Evolutionary conservation across 192 early-diverging fungal genomes (phyloP).

Genomic region (Dissophora ornata): DNA sequence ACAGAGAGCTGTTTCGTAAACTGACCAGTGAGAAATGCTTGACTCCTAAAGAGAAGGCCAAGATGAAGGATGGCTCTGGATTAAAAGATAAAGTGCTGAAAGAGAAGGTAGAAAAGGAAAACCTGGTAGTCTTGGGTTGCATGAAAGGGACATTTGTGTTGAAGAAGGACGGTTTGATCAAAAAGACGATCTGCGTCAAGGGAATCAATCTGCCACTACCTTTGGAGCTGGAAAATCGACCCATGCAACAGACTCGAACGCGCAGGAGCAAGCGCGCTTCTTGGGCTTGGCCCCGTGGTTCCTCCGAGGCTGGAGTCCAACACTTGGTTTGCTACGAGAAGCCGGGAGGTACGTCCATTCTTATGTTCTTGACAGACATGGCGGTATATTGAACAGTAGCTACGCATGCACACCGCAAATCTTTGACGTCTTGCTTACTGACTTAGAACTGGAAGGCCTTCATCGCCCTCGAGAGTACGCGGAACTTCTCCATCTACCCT

Average conservation of each 20-base stretch:
- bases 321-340: constrained; percentile 44
- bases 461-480: constrained; percentile 38
- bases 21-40: constrained; percentile 33
- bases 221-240: background rate
- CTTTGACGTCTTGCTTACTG: background rate
- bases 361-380: too few species aligned
- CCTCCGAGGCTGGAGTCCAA: constrained; percentile 5
- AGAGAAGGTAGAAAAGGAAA: constrained; percentile 36
- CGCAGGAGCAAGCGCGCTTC: background rate
- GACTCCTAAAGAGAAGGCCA: constrained; percentile 20
- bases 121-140: constrained; percentile 33
- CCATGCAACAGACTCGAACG: background rate
- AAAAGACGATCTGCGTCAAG: constrained; percentile 54
- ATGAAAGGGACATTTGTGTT: constrained; percentile 55
- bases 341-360: constrained; percentile 20
- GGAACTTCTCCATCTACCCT: constrained; percentile 16
- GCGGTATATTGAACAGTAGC: background rate
- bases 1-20: constrained; percentile 46
- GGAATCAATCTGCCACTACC: constrained; percentile 8
- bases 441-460: constrained; percentile 19
- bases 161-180: constrained; percentile 51
- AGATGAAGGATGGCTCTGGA: constrained; percentile 27
- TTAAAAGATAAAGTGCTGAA: constrained; percentile 28
- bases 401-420: too few species aligned
- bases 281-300: background rate